Base-by-base conservation (phyloP, 176 grass and related monocot species). In the Oryza australiensis region DNA sequence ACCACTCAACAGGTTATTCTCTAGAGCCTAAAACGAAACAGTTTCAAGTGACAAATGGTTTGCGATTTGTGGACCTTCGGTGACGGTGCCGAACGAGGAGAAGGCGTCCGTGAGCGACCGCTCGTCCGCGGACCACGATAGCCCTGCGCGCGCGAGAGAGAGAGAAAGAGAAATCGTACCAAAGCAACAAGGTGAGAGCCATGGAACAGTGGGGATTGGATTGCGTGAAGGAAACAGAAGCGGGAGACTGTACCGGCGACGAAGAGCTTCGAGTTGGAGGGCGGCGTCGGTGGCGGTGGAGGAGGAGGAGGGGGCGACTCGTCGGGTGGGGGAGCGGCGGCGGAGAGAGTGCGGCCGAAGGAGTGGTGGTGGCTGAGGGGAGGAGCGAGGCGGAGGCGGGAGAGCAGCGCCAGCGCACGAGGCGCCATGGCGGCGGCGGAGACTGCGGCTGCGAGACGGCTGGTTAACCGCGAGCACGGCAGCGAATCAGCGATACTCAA, bases 81-180 rank as follows among this genome's bases (percentile, higher is more conserved):
- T 87, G 67, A 97, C 90, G 15, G 87, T 84, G 73, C 92, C 92
- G 12, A 97, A 97, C 13, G 81, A 85, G 72, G 94, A 94, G 78
- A 97, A 97, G 15, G 88, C 90, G 74, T 94, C 94, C 64, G 18
- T 90, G 59, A 97, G 90, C 48, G 92, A 94, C 74, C 86, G 82
- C 86, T 97, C 94, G 83, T 97, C 94, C 66, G 88, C 82, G 2
- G 88, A 90, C 90, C 92, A 94, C 14, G 94, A 91, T 9, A 97
- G 71, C 80, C 88, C 94, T 97, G 76, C 67, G 82, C 67, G 64
- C 74, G 64, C 32, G 53, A 48, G 65, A 51, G 53, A 48, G 65
- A 51, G 72, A 66, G 24, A 48, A 60, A 51, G 53, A 48, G 65
- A 51, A 75, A 66, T 20, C 9, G 23, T 69, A 18, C 55, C 12